Percentiles rank a stretch among this genome's conserved stretches.
These are phyloP conservation scores for Leptoxyphium fumago DNA, from an alignment of 2,329 filamentous ascomycete genomes.

Conservation along the genomic window DNA sequence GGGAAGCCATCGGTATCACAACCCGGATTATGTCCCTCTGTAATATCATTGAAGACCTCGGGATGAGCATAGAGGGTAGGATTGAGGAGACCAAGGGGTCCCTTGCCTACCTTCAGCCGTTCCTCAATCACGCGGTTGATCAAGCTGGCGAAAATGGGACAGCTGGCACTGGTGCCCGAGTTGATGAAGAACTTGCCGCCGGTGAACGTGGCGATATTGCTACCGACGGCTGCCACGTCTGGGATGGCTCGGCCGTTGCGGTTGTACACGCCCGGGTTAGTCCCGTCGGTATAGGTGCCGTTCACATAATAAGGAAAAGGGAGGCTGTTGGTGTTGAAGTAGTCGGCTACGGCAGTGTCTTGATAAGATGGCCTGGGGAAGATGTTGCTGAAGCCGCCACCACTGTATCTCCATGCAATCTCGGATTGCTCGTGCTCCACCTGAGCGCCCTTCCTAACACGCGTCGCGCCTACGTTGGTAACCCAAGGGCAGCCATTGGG, in stretches of 20 bases:
- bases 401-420: constrained; percentile 3
- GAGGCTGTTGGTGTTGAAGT: constrained; percentile 12
- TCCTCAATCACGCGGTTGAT: constrained; percentile 16
- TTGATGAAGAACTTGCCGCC: constrained; percentile 20
- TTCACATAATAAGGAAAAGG: constrained; percentile 12
- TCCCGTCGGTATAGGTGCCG: constrained; percentile 7
- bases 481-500: constrained; percentile 18
- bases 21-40: constrained; percentile 17
- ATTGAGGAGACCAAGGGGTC: constrained; percentile 19
- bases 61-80: constrained; percentile 14
- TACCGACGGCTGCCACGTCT: constrained; percentile 25
- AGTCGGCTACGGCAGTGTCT: constrained; percentile 17
- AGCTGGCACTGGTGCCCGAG: constrained; percentile 12
- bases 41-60: constrained; percentile 13
- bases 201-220: constrained; percentile 27
- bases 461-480: constrained; percentile 15
- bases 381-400: constrained; percentile 22
- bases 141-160: constrained; percentile 15
- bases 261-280: constrained; percentile 14
- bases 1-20: constrained; percentile 16
- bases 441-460: constrained; percentile 7
- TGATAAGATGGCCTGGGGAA: constrained; percentile 20
- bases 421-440: background rate
- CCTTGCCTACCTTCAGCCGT: constrained; percentile 11
- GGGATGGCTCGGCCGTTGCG: constrained; percentile 20